These are phyloP conservation scores for Metroxylon sagu DNA, from an alignment of 176 grass and related monocot species.

Conservation along the genomic window DNA sequence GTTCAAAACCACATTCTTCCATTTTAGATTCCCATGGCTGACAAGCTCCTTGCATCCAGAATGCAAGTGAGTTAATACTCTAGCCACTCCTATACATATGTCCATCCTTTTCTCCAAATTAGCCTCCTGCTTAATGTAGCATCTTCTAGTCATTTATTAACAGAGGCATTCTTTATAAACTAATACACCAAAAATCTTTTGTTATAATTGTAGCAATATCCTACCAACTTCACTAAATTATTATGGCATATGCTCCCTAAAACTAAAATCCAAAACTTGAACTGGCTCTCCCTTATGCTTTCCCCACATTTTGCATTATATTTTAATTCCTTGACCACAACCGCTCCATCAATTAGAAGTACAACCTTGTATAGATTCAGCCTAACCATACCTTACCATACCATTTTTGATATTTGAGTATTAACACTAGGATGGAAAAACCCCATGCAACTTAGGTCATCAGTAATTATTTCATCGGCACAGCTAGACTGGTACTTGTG, in stretches of 20 bases:
- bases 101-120: background rate
- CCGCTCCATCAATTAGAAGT: background rate
- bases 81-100: slow-evolving; percentile 2
- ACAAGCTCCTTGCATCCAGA: slow-evolving; percentile 1
- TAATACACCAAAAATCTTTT: slow-evolving; percentile 1
- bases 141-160: slow-evolving; percentile 5
- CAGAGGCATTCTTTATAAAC: background rate
- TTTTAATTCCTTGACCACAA: slow-evolving; percentile 1
- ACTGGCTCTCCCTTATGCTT: background rate
- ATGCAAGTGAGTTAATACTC: background rate
- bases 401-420: no score
- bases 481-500: no score
- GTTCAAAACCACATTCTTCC: slow-evolving; percentile 5
- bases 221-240: background rate
- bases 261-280: background rate
- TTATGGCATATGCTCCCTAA: slow-evolving; percentile 1
- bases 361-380: slow-evolving; percentile 1
- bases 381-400: no score
- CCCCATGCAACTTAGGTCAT: no score
- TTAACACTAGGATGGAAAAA: no score
- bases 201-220: background rate
- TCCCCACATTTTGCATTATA: background rate
- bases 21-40: background rate
- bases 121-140: background rate
- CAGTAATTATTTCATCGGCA: no score